Evolutionary conservation across 1,139 yeast genomes (phyloP).

Genomic region (Suhomyces bokatorum): DNA sequence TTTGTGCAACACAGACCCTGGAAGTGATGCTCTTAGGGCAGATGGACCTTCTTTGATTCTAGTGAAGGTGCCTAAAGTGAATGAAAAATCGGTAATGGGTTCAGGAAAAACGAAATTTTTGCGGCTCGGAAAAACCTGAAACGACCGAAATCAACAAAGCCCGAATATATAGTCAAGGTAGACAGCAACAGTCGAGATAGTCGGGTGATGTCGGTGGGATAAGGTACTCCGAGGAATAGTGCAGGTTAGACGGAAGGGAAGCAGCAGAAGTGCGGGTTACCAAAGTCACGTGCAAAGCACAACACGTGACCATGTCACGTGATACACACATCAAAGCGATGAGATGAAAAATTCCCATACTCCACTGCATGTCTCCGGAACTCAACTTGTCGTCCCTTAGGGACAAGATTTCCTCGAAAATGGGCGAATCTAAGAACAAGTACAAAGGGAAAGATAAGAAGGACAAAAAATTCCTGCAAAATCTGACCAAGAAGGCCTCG

Average conservation of each 20-base stretch:
- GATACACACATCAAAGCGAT: conserved; percentile 4
- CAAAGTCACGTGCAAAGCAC: conserved; percentile 3
- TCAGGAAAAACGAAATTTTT: too few relatives aligned
- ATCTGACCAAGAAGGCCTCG: neutral
- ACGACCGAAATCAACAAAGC: neutral
- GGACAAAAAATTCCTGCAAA: conserved; percentile 16
- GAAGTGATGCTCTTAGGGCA: too few relatives aligned
- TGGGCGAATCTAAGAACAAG: conserved; percentile 25
- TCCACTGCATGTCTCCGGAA: conserved; percentile 33
- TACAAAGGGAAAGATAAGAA: conserved; percentile 26
- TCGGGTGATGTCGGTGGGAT: conserved; percentile 1
- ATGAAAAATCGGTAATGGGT: too few relatives aligned
- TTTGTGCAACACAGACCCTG: too few relatives aligned
- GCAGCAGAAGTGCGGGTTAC: neutral
- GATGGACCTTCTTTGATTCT: too few relatives aligned
- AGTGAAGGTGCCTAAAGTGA: too few relatives aligned
- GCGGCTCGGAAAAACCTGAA: neutral
- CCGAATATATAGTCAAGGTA: neutral
- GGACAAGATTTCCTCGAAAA: conserved; percentile 55
- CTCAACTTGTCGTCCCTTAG: conserved; percentile 54
- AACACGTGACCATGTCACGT: neutral
- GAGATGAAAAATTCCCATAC: conserved; percentile 11
- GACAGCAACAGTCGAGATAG: neutral
- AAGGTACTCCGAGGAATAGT: conserved; percentile 3
- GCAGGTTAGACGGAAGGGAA: conserved; percentile 6